Percentiles rank a stretch among this genome's conserved stretches.
Conservation (phyloP, 2,329 filamentous ascomycete species). For the Hypoxylon sp. region DNA sequence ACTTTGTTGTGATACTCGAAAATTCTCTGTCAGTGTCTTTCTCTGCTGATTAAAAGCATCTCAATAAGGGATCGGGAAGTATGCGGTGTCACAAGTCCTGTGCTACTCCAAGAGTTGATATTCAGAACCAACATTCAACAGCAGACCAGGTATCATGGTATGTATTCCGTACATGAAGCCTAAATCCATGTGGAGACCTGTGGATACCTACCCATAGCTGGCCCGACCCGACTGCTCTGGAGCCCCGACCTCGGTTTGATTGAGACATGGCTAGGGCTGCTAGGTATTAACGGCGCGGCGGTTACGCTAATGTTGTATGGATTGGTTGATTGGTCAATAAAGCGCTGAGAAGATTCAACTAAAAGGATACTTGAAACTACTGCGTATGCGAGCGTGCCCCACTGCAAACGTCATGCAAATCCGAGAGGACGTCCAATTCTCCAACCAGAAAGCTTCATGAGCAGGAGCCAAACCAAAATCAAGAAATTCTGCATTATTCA, state of each 20-base stretch:
- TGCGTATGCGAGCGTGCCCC: neutral
- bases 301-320: no score
- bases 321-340: no score
- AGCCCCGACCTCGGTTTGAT: no score
- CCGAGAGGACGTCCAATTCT: constrained; percentile 9
- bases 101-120: constrained; percentile 9
- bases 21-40: neutral
- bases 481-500: constrained; percentile 10
- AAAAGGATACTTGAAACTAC: neutral
- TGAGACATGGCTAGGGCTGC: no score
- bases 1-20: neutral
- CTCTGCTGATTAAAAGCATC: neutral
- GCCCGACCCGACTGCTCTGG: no score
- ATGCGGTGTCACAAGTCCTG: neutral
- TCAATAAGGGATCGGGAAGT: neutral
- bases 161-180: no score
- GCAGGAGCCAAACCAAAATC: constrained; percentile 2
- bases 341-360: neutral
- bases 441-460: constrained; percentile 27
- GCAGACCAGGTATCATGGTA: no score
- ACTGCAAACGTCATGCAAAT: constrained; percentile 22
- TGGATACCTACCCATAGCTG: no score
- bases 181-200: no score
- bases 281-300: no score
- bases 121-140: no score